Conservation (phyloP, 1,284 basidiomycete genomes). For the Inonotus obliquus region DNA sequence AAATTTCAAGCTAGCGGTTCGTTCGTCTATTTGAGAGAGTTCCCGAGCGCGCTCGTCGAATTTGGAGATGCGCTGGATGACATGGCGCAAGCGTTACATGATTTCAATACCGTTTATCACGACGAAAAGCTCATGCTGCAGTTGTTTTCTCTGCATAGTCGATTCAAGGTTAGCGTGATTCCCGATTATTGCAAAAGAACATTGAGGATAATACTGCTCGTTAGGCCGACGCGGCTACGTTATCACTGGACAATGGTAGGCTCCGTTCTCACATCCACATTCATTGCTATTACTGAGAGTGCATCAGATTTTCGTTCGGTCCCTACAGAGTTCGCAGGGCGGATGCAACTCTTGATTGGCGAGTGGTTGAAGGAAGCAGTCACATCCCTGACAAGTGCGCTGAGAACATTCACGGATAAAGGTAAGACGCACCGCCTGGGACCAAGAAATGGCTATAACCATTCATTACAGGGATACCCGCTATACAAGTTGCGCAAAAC, state of each 20-base stretch:
- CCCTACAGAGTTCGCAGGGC: neutral
- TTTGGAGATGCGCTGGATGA: slow-evolving; percentile 1
- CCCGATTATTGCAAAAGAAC: no score
- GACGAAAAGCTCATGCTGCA: slow-evolving; percentile 3
- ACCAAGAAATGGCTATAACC: neutral
- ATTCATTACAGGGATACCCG: neutral
- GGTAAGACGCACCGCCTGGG: neutral
- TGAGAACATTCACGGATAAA: neutral
- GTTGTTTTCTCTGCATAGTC: neutral
- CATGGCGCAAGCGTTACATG: neutral
- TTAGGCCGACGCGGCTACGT: neutral
- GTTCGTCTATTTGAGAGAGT: neutral
- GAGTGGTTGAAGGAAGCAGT: neutral
- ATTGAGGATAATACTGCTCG: no score
- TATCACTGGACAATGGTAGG: neutral
- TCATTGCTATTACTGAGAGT: neutral
- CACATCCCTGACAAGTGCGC: neutral
- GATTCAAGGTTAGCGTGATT: neutral
- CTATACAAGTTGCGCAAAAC: neutral
- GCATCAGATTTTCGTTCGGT: neutral
- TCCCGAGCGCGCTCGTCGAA: neutral
- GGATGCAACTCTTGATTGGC: neutral
- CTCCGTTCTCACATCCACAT: neutral
- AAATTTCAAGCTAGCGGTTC: neutral
- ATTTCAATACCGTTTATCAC: neutral